Conservation (phyloP, 768 basidiomycete genomes). For the Pisolithus albus region DNA sequence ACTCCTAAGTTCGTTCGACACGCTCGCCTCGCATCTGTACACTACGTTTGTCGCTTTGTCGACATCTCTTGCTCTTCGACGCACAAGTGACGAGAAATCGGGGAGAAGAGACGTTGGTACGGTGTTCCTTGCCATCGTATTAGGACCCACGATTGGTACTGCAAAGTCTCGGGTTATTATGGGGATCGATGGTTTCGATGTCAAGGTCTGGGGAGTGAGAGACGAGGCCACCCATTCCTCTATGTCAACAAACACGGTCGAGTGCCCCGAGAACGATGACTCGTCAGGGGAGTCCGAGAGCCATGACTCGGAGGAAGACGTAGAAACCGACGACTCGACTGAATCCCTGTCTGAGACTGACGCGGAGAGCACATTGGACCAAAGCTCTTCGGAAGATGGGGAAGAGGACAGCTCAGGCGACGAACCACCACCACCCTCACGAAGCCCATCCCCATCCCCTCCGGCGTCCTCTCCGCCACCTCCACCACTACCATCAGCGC, state of each 20-base stretch:
- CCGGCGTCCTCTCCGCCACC: slow-evolving; percentile 21
- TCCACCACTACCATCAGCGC: neutral
- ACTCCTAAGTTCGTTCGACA: slow-evolving; percentile 60
- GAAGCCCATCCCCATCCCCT: slow-evolving; percentile 24
- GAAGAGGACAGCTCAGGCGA: neutral
- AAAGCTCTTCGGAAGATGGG: too few relatives aligned
- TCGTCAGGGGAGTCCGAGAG: neutral
- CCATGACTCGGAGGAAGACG: slow-evolving; percentile 2
- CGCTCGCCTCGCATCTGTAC: slow-evolving; percentile 62
- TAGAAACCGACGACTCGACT: slow-evolving; percentile 1
- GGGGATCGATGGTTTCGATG: slow-evolving; percentile 58
- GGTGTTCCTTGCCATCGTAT: slow-evolving; percentile 53
- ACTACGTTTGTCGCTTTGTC: slow-evolving; percentile 72
- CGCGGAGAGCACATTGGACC: neutral
- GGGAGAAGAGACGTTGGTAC: slow-evolving; percentile 16
- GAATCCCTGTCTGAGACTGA: neutral
- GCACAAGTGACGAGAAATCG: neutral
- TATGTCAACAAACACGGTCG: slow-evolving; percentile 7
- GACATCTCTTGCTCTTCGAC: slow-evolving; percentile 48
- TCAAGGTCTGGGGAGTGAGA: slow-evolving; percentile 28
- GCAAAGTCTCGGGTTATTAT: slow-evolving; percentile 57
- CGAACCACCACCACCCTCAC: slow-evolving; percentile 13
- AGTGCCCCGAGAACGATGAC: slow-evolving; percentile 19
- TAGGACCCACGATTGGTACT: slow-evolving; percentile 59
- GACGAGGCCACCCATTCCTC: slow-evolving; percentile 1